These are phyloP conservation scores for Dorcoceras hygrometricum DNA, from an alignment of 257 asterid genomes.

Conservation along the genomic window DNA sequence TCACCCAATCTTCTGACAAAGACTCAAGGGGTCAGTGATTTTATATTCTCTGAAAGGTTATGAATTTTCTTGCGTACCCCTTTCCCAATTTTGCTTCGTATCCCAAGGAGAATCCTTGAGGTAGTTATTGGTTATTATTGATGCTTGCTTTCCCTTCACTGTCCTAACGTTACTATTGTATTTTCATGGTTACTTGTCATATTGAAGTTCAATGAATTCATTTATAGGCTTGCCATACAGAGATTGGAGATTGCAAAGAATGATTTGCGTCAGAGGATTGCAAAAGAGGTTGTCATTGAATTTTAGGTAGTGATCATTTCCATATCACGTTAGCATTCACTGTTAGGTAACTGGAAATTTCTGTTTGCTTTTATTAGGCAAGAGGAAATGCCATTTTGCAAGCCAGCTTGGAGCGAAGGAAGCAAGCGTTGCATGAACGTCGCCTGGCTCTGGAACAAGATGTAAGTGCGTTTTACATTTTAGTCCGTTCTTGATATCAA, in stretches of 20 bases:
- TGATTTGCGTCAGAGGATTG: slow-evolving; percentile 89
- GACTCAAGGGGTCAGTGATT: background rate
- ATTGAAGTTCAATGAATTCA: slow-evolving; percentile 27
- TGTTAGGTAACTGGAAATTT: slow-evolving; percentile 23
- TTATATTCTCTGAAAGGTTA: background rate
- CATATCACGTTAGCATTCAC: slow-evolving; percentile 7
- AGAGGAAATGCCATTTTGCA: slow-evolving; percentile 93
- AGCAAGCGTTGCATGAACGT: slow-evolving; percentile 92
- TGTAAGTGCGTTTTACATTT: slow-evolving; percentile 39
- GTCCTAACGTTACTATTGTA: slow-evolving; percentile 7
- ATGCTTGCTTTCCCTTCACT: slow-evolving; percentile 9
- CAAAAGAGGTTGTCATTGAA: slow-evolving; percentile 68
- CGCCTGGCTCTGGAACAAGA: slow-evolving; percentile 95
- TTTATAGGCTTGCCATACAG: slow-evolving; percentile 80
- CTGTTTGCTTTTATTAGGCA: slow-evolving; percentile 47
- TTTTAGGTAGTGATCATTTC: slow-evolving; percentile 15
- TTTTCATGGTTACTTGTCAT: slow-evolving; percentile 19
- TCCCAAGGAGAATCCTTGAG: slow-evolving; percentile 7
- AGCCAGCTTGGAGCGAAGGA: slow-evolving; percentile 95
- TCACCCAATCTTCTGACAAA: background rate
- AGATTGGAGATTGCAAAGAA: slow-evolving; percentile 84
- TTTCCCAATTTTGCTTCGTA: background rate
- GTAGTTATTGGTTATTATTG: slow-evolving; percentile 1
- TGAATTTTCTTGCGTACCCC: background rate
- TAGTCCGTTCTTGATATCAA: background rate